Conservation (phyloP, 1,284 basidiomycete genomes). For the Ustilago hordei region DNA sequence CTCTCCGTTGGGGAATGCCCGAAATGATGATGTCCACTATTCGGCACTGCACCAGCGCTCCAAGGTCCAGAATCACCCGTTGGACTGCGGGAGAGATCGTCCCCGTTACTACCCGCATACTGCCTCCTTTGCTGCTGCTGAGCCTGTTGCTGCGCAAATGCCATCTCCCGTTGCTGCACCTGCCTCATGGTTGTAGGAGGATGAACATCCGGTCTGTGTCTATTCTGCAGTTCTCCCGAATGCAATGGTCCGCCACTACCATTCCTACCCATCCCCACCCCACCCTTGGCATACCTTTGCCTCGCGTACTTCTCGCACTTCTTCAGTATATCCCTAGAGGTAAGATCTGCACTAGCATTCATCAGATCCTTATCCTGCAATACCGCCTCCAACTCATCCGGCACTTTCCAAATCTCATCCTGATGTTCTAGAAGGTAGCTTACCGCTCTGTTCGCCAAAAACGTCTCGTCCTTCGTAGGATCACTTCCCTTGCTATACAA, state of each 20-base stretch:
- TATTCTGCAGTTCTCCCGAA: conserved; percentile 47
- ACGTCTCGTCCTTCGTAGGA: conserved; percentile 90
- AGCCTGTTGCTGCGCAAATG: conserved; percentile 29
- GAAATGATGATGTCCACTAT: conserved; percentile 11
- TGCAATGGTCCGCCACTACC: conserved; percentile 43
- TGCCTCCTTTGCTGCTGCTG: conserved; percentile 27
- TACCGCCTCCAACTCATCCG: conserved; percentile 61
- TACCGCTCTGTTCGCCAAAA: conserved; percentile 79
- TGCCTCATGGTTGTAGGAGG: conserved; percentile 58
- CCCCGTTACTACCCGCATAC: conserved; percentile 21
- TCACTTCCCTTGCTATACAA: conserved; percentile 86
- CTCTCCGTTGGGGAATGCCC: conserved; percentile 25
- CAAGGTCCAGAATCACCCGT: conserved; percentile 29
- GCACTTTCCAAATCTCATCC: conserved; percentile 79
- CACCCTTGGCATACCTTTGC: conserved; percentile 18
- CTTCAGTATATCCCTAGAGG: conserved; percentile 63
- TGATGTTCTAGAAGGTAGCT: conserved; percentile 84
- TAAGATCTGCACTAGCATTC: conserved; percentile 59
- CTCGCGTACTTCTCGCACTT: conserved; percentile 64
- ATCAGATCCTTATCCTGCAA: conserved; percentile 66
- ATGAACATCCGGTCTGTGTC: conserved; percentile 55
- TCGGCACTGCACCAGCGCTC: conserved; percentile 27
- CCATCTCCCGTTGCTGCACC: conserved; percentile 41
- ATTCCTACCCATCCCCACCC: conserved; percentile 27
- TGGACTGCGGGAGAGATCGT: conserved; percentile 41